These are phyloP conservation scores for Myrmaecium sp. DNA, from an alignment of 2,329 filamentous ascomycete species.

Conservation along the genomic window DNA sequence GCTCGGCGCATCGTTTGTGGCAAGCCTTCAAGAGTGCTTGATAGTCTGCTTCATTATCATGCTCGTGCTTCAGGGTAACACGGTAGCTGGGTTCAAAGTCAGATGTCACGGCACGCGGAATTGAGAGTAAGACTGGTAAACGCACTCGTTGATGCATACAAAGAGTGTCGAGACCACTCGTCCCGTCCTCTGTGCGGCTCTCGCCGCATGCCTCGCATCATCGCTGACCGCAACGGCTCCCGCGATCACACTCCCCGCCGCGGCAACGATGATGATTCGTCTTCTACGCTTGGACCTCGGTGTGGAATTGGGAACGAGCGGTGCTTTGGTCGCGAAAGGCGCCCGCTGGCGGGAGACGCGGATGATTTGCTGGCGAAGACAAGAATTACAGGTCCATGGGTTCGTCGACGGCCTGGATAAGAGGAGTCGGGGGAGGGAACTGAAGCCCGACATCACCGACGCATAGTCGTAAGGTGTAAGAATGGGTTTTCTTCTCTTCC, in stretches of 20 bases:
- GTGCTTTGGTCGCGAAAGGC: slow-evolving; percentile 10
- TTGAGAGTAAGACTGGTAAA: slow-evolving; percentile 5
- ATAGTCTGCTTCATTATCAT: slow-evolving; percentile 47
- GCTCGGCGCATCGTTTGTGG: slow-evolving; percentile 80
- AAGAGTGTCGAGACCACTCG: slow-evolving; percentile 60
- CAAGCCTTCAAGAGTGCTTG: slow-evolving; percentile 59
- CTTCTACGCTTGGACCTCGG: slow-evolving; percentile 12
- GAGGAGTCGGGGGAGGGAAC: slow-evolving; percentile 11
- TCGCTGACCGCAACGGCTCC: slow-evolving; percentile 36
- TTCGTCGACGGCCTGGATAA: slow-evolving; percentile 11
- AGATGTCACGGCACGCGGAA: slow-evolving; percentile 3
- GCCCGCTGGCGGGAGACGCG: slow-evolving; percentile 8
- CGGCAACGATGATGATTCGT: slow-evolving; percentile 12
- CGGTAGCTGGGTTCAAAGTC: slow-evolving; percentile 50
- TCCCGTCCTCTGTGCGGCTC: slow-evolving; percentile 58
- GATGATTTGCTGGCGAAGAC: slow-evolving; percentile 11
- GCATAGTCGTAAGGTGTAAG: no score
- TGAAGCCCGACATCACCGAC: slow-evolving; percentile 14
- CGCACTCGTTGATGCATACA: slow-evolving; percentile 78
- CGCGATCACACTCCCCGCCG: slow-evolving; percentile 18
- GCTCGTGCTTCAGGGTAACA: slow-evolving; percentile 55
- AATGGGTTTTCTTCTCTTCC: no score
- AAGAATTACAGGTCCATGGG: slow-evolving; percentile 20
- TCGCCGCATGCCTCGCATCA: slow-evolving; percentile 60
- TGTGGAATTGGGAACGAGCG: slow-evolving; percentile 5